Conservation (phyloP, 345 rosid species). For the Luvunga scandens region DNA sequence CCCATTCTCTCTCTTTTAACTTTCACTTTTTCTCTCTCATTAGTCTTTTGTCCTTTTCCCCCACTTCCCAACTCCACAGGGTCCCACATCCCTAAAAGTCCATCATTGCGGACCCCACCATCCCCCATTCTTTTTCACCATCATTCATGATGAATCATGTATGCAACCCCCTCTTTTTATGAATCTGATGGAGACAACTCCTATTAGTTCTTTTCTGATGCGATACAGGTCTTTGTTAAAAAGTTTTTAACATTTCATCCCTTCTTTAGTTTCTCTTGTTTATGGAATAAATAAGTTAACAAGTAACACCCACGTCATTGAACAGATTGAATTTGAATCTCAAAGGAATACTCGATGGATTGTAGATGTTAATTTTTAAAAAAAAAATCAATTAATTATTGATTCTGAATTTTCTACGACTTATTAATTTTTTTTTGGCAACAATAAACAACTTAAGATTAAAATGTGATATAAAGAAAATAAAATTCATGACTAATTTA, state of each 20-base stretch:
- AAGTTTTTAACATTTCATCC: background rate
- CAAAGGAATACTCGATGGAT: no score
- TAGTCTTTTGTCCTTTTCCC: slow-evolving; percentile 17
- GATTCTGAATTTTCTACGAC: no score
- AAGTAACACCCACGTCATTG: no score
- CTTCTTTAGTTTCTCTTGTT: background rate
- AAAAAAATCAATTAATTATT: no score
- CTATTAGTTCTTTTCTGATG: background rate
- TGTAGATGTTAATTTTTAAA: no score
- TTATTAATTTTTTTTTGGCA: no score
- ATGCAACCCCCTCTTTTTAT: background rate
- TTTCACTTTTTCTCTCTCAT: background rate
- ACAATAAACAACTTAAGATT: background rate
- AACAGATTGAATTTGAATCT: no score
- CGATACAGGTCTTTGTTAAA: background rate
- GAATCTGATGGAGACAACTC: slow-evolving; percentile 1
- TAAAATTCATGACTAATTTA: background rate
- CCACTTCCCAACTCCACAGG: slow-evolving; percentile 9
- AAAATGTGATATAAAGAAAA: background rate
- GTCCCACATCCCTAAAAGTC: slow-evolving; percentile 7
- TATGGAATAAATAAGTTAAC: background rate
- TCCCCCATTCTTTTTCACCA: slow-evolving; percentile 2
- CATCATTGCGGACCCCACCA: slow-evolving; percentile 10
- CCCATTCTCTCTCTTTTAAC: background rate
- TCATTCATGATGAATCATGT: background rate